Evolutionary conservation across 2,329 filamentous ascomycete species (phyloP).

Genomic region (Cadophora gregata): DNA sequence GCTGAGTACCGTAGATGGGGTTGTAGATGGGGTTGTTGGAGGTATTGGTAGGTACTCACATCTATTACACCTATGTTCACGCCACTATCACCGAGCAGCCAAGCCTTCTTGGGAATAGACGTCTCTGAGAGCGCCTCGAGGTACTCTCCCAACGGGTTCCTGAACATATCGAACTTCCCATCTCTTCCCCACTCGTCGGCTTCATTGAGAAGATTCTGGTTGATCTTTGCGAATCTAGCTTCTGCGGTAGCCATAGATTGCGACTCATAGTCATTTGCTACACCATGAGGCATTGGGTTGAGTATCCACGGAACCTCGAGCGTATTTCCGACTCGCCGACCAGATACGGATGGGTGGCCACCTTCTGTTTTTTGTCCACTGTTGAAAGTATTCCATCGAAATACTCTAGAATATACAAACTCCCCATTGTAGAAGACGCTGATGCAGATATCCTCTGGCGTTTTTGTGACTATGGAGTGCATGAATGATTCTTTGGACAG

Average conservation of each 20-base stretch:
- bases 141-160: conserved; percentile 30
- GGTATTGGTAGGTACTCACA: conserved; percentile 18
- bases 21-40: neutral
- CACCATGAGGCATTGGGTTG: conserved; percentile 3
- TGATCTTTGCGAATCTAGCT: conserved; percentile 24
- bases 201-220: conserved; percentile 21
- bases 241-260: conserved; percentile 2
- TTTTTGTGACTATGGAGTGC: conserved; percentile 16
- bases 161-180: conserved; percentile 23
- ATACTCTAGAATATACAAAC: conserved; percentile 21
- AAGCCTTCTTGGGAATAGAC: conserved; percentile 16
- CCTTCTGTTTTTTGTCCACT: conserved; percentile 13
- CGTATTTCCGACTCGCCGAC: conserved; percentile 20
- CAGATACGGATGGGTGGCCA: conserved; percentile 23
- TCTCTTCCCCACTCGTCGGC: conserved; percentile 30
- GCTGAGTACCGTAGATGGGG: neutral
- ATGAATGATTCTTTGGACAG: conserved; percentile 22
- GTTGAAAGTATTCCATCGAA: conserved; percentile 20
- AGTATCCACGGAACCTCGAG: conserved; percentile 28
- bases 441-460: conserved; percentile 22
- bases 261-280: too few species aligned
- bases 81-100: neutral
- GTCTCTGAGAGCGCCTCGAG: conserved; percentile 25
- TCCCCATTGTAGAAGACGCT: conserved; percentile 31
- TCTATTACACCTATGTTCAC: conserved; percentile 25